Conservation (phyloP, 1,284 basidiomycete species). For the Grifola frondosa region DNA sequence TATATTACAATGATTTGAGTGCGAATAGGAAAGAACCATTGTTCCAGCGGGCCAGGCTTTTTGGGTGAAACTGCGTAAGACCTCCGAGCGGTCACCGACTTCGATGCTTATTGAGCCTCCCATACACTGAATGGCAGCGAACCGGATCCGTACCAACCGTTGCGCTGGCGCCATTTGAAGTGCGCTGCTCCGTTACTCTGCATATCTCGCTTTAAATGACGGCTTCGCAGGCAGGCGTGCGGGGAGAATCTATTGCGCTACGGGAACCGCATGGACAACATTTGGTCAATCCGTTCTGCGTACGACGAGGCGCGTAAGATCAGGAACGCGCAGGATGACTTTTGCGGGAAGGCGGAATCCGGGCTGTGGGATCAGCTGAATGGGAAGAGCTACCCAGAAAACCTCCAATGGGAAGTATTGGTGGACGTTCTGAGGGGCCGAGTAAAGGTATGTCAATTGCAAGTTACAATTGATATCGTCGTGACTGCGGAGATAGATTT, state of each 20-base stretch:
- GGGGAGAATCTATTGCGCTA: conserved; percentile 46
- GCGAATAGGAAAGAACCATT: background rate
- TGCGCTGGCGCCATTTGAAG: conserved; percentile 50
- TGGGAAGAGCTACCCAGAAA: conserved; percentile 69
- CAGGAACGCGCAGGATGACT: conserved; percentile 73
- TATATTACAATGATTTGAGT: no score
- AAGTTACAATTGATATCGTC: no score
- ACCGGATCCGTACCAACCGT: conserved; percentile 27
- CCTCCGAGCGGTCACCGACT: conserved; percentile 42
- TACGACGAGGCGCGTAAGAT: conserved; percentile 77
- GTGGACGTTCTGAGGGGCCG: conserved; percentile 83
- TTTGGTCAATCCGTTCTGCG: conserved; percentile 55
- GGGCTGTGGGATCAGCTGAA: conserved; percentile 57
- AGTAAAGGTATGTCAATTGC: conserved; percentile 53
- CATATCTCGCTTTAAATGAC: background rate
- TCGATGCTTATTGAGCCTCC: conserved; percentile 51
- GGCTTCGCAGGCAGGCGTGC: conserved; percentile 54
- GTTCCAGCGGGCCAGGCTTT: conserved; percentile 45
- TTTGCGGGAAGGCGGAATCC: conserved; percentile 56
- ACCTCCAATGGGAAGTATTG: conserved; percentile 80
- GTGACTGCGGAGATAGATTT: no score
- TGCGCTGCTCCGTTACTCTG: conserved; percentile 11
- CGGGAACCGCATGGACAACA: conserved; percentile 59
- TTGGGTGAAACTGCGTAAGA: conserved; percentile 50
- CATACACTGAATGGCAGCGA: conserved; percentile 36